Evolutionary conservation across 371 early-diverging fungal genomes (phyloP).

Genomic region (Mortierella sp.): DNA sequence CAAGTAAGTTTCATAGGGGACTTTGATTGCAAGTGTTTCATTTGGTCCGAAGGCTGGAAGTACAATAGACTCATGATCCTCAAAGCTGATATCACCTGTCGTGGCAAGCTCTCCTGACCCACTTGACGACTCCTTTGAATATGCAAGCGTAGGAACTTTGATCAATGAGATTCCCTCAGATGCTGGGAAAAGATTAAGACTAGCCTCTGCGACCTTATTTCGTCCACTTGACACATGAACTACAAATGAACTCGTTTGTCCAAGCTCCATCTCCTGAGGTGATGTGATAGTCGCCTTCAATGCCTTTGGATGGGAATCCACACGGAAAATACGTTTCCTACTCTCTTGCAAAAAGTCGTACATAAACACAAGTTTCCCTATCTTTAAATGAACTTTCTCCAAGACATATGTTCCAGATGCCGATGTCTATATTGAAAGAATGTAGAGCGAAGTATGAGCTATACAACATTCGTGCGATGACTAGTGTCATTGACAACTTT

Average conservation of each 20-base stretch:
- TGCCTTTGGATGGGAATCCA: constrained; percentile 64
- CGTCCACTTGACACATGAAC: constrained; percentile 57
- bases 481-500: neutral
- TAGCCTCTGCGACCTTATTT: constrained; percentile 48
- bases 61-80: constrained; percentile 63
- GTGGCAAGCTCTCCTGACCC: constrained; percentile 20
- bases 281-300: constrained; percentile 51
- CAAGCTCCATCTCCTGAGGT: constrained; percentile 52
- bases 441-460: neutral
- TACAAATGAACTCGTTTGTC: constrained; percentile 50
- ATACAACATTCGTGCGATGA: neutral
- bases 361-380: constrained; percentile 69
- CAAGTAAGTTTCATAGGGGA: constrained; percentile 68
- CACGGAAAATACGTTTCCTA: constrained; percentile 69
- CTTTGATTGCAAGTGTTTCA: constrained; percentile 63
- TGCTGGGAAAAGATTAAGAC: constrained; percentile 37
- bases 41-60: constrained; percentile 68
- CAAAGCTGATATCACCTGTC: constrained; percentile 59
- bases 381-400: constrained; percentile 70
- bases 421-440: constrained; percentile 58
- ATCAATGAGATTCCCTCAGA: constrained; percentile 53
- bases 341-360: constrained; percentile 74
- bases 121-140: constrained; percentile 25
- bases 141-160: constrained; percentile 20
- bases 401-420: constrained; percentile 75